Evolutionary conservation across 2,329 filamentous ascomycete species (phyloP), one percentile per base, ranked within the genome.

Genomic region (Rhynchosporium secalis): DNA sequence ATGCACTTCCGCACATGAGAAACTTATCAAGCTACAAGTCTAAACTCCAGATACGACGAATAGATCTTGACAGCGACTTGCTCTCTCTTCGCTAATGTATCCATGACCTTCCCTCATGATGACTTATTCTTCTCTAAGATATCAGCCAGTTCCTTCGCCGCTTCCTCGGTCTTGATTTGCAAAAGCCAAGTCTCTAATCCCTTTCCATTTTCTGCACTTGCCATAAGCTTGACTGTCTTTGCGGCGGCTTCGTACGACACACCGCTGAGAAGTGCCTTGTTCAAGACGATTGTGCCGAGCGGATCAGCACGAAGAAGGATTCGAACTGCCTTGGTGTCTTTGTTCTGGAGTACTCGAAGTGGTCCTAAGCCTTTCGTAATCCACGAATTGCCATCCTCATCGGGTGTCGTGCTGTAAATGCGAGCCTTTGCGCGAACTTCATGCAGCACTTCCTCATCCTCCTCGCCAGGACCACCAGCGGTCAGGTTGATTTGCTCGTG

Each of bases 301-400:
- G 90, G 90, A 66, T 92, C 89, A n/a, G 85, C 85, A 56, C 91
- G 86, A 65, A 93, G 77, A 26, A 96, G 77, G 51, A 95, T 78
- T 46, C 91, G 85, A 3, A 87, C 83, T 33, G 82, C 80, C 26
- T 83, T 85, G 0, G 86, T 90, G 15, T 81, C 80, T 73, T 90
- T 89, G 77, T 94, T 83, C 75, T 89, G 88, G 65, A 96, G 79
- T 13, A 96, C 73, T 45, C 89, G 87, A 58, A 93, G 77, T 10
- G 85, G 82, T 0, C 92, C 92, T 7, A 91, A 78, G 49, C 91
- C 91, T 73, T 88, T 84, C 0, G 82, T 86, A 36, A 81, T 78
- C 90, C 90, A 96, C 1, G 81, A 80, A 58, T 79, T 83, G 31
- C 78, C 78, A n/a, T 79, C 77, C 31, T 80, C 78, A 5, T 76